Base-by-base conservation (phyloP, 148 eudicot genomes). In the Oxyria digyna region DNA sequence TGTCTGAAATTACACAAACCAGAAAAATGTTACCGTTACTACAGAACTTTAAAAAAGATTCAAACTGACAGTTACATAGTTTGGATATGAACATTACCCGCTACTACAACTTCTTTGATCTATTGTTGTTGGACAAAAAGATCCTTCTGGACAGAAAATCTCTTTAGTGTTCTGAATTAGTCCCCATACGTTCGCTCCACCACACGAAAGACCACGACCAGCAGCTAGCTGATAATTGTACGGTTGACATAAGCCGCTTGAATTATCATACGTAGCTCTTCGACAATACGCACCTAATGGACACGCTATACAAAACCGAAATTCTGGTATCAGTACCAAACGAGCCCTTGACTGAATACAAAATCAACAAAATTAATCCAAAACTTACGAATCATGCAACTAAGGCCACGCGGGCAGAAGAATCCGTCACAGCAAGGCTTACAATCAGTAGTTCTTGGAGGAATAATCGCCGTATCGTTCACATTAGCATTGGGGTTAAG, bases 231-330 rank as follows among this genome's bases (percentile, higher is more conserved):
- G 85, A 78, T 94, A 94, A 13, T 31, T 50, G 79, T 94, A 90
- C 99, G 99, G 99, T 66, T 81, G 87, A 71, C 99, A 94, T 37
- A 85, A 66, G 67, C 93, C 91, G 35, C 83, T 82, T 72, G 83
- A 41, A 67, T 38, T 48, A 63, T 94, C 82, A 49, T 81, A 74
- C 13, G 71, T 77, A 9, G 99, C 90, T 69, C 37, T 69, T 2
- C 96, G 96, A 79, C 99, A 94, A 73, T 90, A 85, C 17, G 99
- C 74, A 43, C 99, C 99, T 78, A 90, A 76, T 12, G 99, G 99
- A 73, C 99, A 94, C 68, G 99, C 99, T 94, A 69, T 9, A 31
- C 49, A 68, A 68, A 38, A 38, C 68, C 38, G 6, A 35, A 35
- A n/a, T n/a, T 35, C 3, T 35, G 38, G 38, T 3, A 2, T 35